A percentile compares a stretch with the other conserved stretches of the same genome.
These are phyloP conservation scores for Tolypocladium cylindrosporum DNA, from an alignment of 2,329 filamentous ascomycete genomes.

Conservation along the genomic window DNA sequence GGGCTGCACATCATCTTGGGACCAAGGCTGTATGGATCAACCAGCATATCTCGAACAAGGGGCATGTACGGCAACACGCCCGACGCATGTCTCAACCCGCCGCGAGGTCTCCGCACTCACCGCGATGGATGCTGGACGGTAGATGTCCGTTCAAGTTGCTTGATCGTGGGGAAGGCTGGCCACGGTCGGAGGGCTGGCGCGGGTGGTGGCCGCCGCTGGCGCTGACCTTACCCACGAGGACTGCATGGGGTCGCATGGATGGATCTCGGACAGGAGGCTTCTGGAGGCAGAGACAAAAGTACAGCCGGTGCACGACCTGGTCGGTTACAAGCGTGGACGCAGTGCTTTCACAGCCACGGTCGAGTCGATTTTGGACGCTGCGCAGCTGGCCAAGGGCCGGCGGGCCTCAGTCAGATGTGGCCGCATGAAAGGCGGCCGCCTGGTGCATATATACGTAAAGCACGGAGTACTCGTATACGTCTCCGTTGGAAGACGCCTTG, in stretches of 20 bases:
- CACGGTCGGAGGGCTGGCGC: neutral
- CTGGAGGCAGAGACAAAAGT: neutral
- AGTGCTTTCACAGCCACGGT: neutral
- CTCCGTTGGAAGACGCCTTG: neutral
- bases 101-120: neutral
- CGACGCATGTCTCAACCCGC: slow-evolving; percentile 5
- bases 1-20: slow-evolving; percentile 16
- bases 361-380: neutral
- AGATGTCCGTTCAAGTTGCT: neutral
- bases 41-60: neutral
- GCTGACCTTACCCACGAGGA: neutral
- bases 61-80: neutral
- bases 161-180: neutral
- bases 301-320: neutral
- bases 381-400: neutral
- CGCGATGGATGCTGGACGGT: neutral
- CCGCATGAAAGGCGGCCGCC: slow-evolving; percentile 2
- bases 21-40: slow-evolving; percentile 5
- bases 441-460: neutral
- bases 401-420: neutral
- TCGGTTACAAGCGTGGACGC: neutral
- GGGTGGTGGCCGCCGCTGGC: neutral
- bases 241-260: neutral
- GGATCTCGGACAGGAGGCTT: neutral
- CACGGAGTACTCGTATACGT: neutral